Evolutionary conservation across 352 stramenopile species (phyloP).

Genomic region (Aphanomyces euteiches): DNA sequence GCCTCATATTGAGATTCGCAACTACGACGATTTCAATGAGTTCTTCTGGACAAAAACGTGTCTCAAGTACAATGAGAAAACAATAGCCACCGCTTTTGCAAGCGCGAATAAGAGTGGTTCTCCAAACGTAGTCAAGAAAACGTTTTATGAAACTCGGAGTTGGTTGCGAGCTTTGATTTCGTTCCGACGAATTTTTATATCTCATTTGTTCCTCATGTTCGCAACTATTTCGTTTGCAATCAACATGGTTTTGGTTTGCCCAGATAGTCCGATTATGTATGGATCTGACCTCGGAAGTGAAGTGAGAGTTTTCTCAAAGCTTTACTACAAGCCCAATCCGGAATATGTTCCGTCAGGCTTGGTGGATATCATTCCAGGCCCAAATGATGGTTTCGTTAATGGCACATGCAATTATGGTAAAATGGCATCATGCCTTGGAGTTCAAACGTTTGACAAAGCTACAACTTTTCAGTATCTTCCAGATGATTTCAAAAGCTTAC

Average conservation of each 20-base stretch:
- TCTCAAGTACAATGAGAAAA: conserved; percentile 33
- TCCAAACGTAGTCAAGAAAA: conserved; percentile 35
- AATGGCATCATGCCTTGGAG: conserved; percentile 61
- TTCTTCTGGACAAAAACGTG: conserved; percentile 39
- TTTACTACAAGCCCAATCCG: conserved; percentile 27
- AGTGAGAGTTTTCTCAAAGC: conserved; percentile 14
- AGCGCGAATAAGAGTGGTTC: conserved; percentile 31
- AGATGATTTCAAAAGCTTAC: conserved; percentile 13
- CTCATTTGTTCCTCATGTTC: conserved; percentile 33
- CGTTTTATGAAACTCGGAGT: conserved; percentile 32
- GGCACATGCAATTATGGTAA: conserved; percentile 59
- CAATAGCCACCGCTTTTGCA: conserved; percentile 31
- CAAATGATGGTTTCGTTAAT: conserved; percentile 31
- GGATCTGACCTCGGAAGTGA: conserved; percentile 11
- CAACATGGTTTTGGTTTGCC: conserved; percentile 35
- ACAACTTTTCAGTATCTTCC: conserved; percentile 20
- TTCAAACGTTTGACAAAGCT: conserved; percentile 32
- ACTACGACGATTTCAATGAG: conserved; percentile 38
- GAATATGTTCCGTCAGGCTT: not conserved
- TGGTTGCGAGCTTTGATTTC: conserved; percentile 33
- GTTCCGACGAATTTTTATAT: conserved; percentile 36
- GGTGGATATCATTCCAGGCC: conserved; percentile 1
- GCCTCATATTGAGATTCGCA: conserved; percentile 32
- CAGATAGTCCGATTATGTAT: conserved; percentile 34
- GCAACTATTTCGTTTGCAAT: conserved; percentile 32